Evolutionary conservation across 352 stramenopile genomes (phyloP).

Genomic region (Pythium sp.): DNA sequence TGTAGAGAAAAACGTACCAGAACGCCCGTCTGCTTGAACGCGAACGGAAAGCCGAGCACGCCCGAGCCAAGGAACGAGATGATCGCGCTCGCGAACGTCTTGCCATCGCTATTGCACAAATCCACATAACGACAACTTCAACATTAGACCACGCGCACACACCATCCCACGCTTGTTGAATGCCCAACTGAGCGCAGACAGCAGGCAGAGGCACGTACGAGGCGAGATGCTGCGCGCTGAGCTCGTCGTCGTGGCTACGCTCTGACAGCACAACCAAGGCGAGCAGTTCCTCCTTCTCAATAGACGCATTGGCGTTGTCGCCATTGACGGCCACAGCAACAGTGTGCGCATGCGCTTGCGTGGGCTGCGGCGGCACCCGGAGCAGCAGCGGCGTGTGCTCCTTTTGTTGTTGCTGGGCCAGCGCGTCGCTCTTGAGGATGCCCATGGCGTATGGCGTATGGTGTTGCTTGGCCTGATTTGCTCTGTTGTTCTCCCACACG

Average conservation of each 20-base stretch:
- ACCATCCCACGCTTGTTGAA: not conserved
- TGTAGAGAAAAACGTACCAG: slow-evolving; percentile 35
- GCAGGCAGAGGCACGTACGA: slow-evolving; percentile 27
- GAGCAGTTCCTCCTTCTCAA: not conserved
- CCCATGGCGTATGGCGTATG: not conserved
- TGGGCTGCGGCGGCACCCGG: not conserved
- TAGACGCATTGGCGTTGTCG: not conserved
- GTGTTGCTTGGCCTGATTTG: not conserved
- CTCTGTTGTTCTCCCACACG: not conserved
- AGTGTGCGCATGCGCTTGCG: not conserved
- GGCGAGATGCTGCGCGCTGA: slow-evolving; percentile 27
- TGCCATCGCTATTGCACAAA: slow-evolving; percentile 31
- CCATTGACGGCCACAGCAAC: not conserved
- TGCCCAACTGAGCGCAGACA: not conserved
- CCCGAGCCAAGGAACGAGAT: slow-evolving; percentile 92
- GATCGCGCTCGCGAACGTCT: slow-evolving; percentile 71
- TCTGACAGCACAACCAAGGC: not conserved
- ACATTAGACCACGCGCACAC: not conserved
- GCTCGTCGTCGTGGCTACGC: not conserved
- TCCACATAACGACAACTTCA: not conserved
- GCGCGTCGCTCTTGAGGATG: slow-evolving; percentile 2
- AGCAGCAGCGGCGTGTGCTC: not conserved
- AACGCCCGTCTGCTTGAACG: slow-evolving; percentile 87
- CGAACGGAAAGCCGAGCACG: slow-evolving; percentile 89
- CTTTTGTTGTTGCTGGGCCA: not conserved